Base-by-base conservation (phyloP, 2,329 filamentous ascomycete species). In the Corynespora cassiicola region DNA sequence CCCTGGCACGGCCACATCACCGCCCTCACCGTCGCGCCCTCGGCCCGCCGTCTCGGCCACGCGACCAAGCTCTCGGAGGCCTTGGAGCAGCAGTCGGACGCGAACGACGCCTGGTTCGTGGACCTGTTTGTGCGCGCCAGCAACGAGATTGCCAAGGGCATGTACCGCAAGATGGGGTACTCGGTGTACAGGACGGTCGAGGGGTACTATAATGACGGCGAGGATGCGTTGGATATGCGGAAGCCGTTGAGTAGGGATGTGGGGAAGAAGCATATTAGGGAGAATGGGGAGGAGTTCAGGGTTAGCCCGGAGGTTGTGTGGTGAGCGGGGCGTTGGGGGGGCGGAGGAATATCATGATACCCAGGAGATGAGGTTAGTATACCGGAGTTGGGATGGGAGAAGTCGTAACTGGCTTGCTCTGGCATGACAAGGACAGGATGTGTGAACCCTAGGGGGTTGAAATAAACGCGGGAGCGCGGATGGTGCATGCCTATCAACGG, bases 1-100 rank as follows among this genome's bases (percentile, higher is more conserved):
- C 92, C 92, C n/a, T 97, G 90, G 89, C 94, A 99, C 73, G 92
- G 90, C 14, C 94, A 99, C 71, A 95, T 99, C 64, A 99, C 94
- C 4, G 94, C 92, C 22, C 78, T 99, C 34, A 97, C 94, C 0
- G 89, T 99, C 14, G 86, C 92, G 1, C 94, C 94, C 0, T 83
- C 86, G 39, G 90, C 90, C 32, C 85, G 94, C 18, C 82, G 94
- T 27, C 79, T 94, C 11, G 92, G 94, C 11, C 87, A 96, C 56
- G 94, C 92, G 33, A 89, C 87, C 43, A 85, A 87, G 29, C 78
- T 99, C 23, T 90, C 87, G 0, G 80, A 87, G 58, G 84, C 88
- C 39, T 78, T 99, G 19, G 92, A 96, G 69, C 77, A 78, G n/a
- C 85, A 84, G 2, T 90, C 88, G 25, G 87, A 96, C 55, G 85